Evolutionary conservation across 495 filamentous ascomycete genomes (phyloP).

Genomic region (Physcia stellaris): DNA sequence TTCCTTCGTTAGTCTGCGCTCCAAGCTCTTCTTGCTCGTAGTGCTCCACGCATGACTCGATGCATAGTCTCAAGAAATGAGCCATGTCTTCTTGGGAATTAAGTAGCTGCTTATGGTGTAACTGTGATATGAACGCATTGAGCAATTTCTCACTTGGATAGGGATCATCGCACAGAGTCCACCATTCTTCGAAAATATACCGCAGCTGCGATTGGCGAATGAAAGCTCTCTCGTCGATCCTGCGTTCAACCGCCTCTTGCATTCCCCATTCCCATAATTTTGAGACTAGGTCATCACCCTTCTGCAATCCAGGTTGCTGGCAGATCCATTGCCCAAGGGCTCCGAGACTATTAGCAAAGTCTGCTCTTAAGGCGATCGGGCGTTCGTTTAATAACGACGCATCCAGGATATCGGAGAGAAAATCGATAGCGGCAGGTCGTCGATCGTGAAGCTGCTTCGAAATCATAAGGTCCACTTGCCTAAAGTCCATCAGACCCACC

Average conservation of each 20-base stretch:
- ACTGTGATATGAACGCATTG: slow-evolving; percentile 69
- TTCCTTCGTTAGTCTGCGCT: slow-evolving; percentile 53
- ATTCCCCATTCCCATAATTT: slow-evolving; percentile 54
- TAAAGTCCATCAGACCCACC: slow-evolving; percentile 58
- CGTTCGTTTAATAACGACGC: slow-evolving; percentile 62
- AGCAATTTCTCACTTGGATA: slow-evolving; percentile 56
- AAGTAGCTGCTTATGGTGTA: slow-evolving; percentile 60
- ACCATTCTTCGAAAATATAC: slow-evolving; percentile 92
- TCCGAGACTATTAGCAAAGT: slow-evolving; percentile 72
- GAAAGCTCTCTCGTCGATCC: slow-evolving; percentile 34
- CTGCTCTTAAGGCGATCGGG: slow-evolving; percentile 62
- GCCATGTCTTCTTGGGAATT: slow-evolving; percentile 57
- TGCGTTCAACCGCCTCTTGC: slow-evolving; percentile 33
- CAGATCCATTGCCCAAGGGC: slow-evolving; percentile 71
- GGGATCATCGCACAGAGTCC: slow-evolving; percentile 62
- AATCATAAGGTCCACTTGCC: slow-evolving; percentile 64
- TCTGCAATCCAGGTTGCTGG: slow-evolving; percentile 52
- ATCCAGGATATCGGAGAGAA: slow-evolving; percentile 63
- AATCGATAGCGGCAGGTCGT: slow-evolving; percentile 54
- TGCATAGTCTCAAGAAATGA: slow-evolving; percentile 65
- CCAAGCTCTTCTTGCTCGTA: slow-evolving; percentile 58
- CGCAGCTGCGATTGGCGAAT: slow-evolving; percentile 68
- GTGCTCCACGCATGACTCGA: slow-evolving; percentile 62
- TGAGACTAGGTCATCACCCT: slow-evolving; percentile 52
- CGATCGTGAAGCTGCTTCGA: slow-evolving; percentile 55